Evolutionary conservation across 2,329 filamentous ascomycete species (phyloP).

Genomic region (Incumbomyces delicatus): DNA sequence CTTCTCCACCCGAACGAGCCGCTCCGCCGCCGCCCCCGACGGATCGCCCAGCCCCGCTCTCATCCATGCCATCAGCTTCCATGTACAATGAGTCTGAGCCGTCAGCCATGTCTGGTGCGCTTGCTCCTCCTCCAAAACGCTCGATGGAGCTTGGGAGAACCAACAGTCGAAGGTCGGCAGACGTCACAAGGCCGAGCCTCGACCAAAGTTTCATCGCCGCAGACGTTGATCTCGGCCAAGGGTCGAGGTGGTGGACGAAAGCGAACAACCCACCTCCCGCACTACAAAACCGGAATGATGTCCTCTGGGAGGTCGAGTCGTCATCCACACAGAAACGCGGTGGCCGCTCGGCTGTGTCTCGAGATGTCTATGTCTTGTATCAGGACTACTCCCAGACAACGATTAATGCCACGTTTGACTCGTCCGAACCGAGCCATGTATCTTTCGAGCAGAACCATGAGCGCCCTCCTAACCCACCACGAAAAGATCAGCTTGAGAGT

Average conservation of each 20-base stretch:
- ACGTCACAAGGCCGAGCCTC: conserved; percentile 61
- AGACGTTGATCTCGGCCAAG: conserved; percentile 68
- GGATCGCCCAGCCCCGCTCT: conserved; percentile 23
- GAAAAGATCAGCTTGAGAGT: conserved; percentile 87
- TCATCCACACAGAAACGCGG: conserved; percentile 58
- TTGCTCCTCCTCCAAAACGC: conserved; percentile 37
- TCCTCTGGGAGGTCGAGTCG: conserved; percentile 75
- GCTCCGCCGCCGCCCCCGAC: conserved; percentile 27
- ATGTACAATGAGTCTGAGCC: conserved; percentile 34
- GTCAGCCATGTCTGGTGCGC: conserved; percentile 23
- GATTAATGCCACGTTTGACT: conserved; percentile 69
- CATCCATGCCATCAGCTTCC: conserved; percentile 29
- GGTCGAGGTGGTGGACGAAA: conserved; percentile 80
- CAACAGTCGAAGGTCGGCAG: conserved; percentile 56
- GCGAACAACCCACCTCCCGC: conserved; percentile 68
- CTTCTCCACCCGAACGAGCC: conserved; percentile 33
- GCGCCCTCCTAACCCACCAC: conserved; percentile 64
- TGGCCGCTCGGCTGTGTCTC: conserved; percentile 61
- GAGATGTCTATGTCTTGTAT: conserved; percentile 79
- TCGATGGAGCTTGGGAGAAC: conserved; percentile 56
- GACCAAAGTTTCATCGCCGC: conserved; percentile 79
- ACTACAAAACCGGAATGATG: conserved; percentile 72
- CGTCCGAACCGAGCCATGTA: conserved; percentile 61
- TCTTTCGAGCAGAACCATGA: conserved; percentile 79
- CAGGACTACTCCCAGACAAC: conserved; percentile 94